Conservation (phyloP, 163 green algal species). For the Chloromonas sp. region DNA sequence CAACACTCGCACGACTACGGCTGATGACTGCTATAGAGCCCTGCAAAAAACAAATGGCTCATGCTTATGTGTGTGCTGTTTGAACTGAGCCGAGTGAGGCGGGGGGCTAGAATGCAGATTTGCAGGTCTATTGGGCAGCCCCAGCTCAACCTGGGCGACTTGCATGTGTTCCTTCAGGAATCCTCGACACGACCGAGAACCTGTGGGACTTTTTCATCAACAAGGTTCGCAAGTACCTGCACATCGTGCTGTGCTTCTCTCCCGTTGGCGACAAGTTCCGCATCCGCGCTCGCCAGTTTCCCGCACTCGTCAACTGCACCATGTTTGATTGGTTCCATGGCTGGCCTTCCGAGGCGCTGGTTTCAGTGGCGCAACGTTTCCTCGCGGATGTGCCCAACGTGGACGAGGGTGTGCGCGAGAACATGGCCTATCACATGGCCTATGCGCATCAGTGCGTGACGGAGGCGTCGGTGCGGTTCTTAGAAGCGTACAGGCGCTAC, state of each 20-base stretch:
- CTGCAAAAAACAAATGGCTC: too few relatives aligned
- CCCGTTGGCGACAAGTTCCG: slow-evolving; percentile 88
- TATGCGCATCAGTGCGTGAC: slow-evolving; percentile 72
- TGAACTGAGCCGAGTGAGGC: too few relatives aligned
- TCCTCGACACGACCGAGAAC: slow-evolving; percentile 79
- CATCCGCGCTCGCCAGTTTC: slow-evolving; percentile 80
- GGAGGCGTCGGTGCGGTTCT: slow-evolving; percentile 52
- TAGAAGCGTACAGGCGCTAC: slow-evolving; percentile 59
- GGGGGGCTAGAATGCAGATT: too few relatives aligned
- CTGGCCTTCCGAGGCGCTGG: slow-evolving; percentile 82
- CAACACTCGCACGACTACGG: not conserved
- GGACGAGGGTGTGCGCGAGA: slow-evolving; percentile 58
- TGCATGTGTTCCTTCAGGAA: slow-evolving; percentile 28
- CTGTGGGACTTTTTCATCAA: slow-evolving; percentile 92
- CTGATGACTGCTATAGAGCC: too few relatives aligned
- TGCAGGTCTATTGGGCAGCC: too few relatives aligned
- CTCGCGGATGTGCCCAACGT: slow-evolving; percentile 69
- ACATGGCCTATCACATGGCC: slow-evolving; percentile 83
- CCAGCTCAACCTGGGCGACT: not conserved
- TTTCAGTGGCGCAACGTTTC: slow-evolving; percentile 77
- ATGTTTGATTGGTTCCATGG: slow-evolving; percentile 83
- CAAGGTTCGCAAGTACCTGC: slow-evolving; percentile 78
- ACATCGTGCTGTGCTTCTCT: slow-evolving; percentile 90
- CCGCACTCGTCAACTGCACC: slow-evolving; percentile 81
- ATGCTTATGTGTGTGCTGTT: too few relatives aligned